phyloP scores from a whole-genome alignment of 2,329 filamentous ascomycete species.

The Botryotinia globosa region DNA sequence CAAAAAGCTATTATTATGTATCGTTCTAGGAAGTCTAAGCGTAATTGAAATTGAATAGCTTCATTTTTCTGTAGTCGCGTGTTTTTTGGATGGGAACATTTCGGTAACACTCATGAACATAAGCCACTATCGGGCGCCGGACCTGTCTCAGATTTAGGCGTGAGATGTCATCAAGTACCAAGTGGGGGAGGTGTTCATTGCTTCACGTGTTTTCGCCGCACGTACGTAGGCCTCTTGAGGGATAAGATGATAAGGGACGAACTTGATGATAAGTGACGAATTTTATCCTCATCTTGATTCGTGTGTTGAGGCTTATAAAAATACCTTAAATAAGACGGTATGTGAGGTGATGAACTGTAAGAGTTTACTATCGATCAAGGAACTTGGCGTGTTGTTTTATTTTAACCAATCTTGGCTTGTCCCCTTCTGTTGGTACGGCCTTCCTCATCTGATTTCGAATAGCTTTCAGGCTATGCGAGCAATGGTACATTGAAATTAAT shows the following conservation, averaged over 20 bases:
- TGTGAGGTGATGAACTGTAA: neutral
- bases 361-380: neutral
- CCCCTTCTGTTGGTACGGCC: neutral
- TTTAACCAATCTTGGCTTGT: neutral
- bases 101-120: neutral
- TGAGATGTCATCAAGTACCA: neutral
- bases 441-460: neutral
- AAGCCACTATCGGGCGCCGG: constrained; percentile 1
- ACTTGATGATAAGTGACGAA: neutral
- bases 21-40: neutral
- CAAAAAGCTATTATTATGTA: neutral
- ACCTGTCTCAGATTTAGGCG: neutral
- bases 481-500: neutral
- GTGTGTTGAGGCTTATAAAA: neutral
- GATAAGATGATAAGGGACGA: neutral
- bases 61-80: neutral
- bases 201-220: neutral
- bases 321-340: no score
- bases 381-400: neutral
- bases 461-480: neutral
- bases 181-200: neutral
- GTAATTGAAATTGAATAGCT: neutral
- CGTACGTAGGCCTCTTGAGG: neutral
- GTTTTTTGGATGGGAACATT: neutral
- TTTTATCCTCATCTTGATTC: neutral